A percentile compares a stretch with the other conserved stretches of the same genome.
These are phyloP conservation scores for Aspergillus sclerotialis DNA, from an alignment of 2,329 filamentous ascomycete species.

Conservation along the genomic window DNA sequence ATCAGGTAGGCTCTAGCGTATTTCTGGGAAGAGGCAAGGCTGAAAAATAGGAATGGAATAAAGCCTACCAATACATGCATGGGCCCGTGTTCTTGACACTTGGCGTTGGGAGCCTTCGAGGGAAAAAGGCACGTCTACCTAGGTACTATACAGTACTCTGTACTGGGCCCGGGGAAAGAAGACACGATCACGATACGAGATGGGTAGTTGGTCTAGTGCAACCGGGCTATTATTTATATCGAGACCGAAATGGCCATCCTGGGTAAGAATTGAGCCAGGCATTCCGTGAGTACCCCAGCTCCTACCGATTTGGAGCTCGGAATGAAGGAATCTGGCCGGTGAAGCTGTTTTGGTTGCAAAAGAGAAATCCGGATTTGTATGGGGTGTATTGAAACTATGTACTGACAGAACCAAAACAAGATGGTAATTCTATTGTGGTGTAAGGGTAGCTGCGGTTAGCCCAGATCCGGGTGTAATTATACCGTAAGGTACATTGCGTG, in stretches of 20 bases:
- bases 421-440: background rate
- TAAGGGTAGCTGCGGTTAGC: background rate
- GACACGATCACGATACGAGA: too few relatives aligned
- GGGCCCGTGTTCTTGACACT: slow-evolving; percentile 8
- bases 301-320: too few relatives aligned
- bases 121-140: too few relatives aligned
- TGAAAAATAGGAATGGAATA: slow-evolving; percentile 7
- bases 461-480: background rate
- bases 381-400: slow-evolving; percentile 3
- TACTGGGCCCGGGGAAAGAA: too few relatives aligned
- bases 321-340: slow-evolving; percentile 19
- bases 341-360: slow-evolving; percentile 22
- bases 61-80: slow-evolving; percentile 44
- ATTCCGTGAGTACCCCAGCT: background rate
- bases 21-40: too few relatives aligned
- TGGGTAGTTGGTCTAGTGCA: too few relatives aligned
- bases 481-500: slow-evolving; percentile 6
- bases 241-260: slow-evolving; percentile 3
- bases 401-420: slow-evolving; percentile 2
- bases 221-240: slow-evolving; percentile 13
- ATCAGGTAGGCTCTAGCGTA: too few relatives aligned
- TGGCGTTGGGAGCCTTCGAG: slow-evolving; percentile 5
- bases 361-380: slow-evolving; percentile 7
- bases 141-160: too few relatives aligned
- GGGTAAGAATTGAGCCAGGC: slow-evolving; percentile 14